Conservation (phyloP, 768 basidiomycete genomes). For the Suillus bovinus region DNA sequence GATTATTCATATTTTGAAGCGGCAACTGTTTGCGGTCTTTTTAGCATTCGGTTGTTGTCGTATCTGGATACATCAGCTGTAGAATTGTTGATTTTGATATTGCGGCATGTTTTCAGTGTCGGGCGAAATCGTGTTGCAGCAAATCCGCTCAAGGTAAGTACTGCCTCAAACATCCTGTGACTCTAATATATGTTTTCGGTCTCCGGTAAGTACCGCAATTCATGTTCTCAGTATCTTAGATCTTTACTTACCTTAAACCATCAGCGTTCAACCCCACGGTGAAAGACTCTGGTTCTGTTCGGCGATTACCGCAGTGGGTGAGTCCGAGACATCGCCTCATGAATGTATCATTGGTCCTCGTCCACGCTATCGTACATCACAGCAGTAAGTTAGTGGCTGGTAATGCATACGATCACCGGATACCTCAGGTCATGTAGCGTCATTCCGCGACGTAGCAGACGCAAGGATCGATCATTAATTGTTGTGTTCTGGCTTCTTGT, state of each 20-base stretch:
- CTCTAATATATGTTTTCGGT: background rate
- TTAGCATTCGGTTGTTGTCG: background rate
- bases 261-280: background rate
- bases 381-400: background rate
- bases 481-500: background rate
- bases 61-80: background rate
- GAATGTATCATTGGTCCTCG: background rate
- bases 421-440: background rate
- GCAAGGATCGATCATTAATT: background rate
- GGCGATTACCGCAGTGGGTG: constrained; percentile 4
- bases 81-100: background rate
- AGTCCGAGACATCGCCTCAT: background rate
- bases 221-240: constrained; percentile 1
- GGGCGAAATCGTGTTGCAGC: background rate
- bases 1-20: background rate
- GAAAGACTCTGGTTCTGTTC: background rate
- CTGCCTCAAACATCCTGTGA: background rate
- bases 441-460: background rate
- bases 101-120: background rate
- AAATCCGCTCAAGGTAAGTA: background rate
- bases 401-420: background rate
- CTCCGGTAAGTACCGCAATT: background rate
- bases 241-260: background rate
- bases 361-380: background rate
- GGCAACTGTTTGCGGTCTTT: too few relatives aligned